Base-by-base conservation (phyloP, 495 filamentous ascomycete genomes). In the Xylaria curta region DNA sequence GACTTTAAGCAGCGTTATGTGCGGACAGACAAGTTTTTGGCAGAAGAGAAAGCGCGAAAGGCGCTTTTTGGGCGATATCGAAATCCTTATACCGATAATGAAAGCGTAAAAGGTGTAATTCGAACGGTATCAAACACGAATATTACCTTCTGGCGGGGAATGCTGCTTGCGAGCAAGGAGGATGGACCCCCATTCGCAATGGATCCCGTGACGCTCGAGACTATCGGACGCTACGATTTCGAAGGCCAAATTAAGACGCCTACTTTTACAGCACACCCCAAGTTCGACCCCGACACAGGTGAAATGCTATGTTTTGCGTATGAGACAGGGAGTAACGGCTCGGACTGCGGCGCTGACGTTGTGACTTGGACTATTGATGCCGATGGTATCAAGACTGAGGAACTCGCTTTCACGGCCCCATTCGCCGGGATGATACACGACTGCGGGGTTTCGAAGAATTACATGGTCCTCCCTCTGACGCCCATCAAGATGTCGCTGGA, bases 201-300 rank as follows among this genome's bases (percentile, higher is more conserved):
- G 83, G 85, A 90, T 66, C 87, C 87, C 1, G 75, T 78, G 3
- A 88, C 86, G 2, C 77, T 90, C 2, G 87, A 88, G 73, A 90
- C 88, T 1, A 82, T 83, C 58, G 86, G 87, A 0, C 72, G 81
- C 4, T 85, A 87, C 72, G 82, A 86, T 66, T 91, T 89, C 58
- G 87, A 88, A 62, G 88, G 88, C 3, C 88, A 90, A 77, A 78
- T 89, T 15, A 72, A 75, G 0, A 80, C 78, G 15, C 80, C 85
- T 8, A 89, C 87, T 0, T 89, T 91, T 70, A 88, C 88, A 0
- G 89, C 89, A 1, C 89, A 91, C 72, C 89, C 89, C 0, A 91
- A 91, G 74, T 80, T 89, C 61, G 88, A 89, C 69, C 89, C 88
- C 0, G 79, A 78, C 17, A 89, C 85, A 1, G 84, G 85, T 13